phyloP scores from a whole-genome alignment of 1,284 basidiomycete genomes.

The Baeospora myosura region DNA sequence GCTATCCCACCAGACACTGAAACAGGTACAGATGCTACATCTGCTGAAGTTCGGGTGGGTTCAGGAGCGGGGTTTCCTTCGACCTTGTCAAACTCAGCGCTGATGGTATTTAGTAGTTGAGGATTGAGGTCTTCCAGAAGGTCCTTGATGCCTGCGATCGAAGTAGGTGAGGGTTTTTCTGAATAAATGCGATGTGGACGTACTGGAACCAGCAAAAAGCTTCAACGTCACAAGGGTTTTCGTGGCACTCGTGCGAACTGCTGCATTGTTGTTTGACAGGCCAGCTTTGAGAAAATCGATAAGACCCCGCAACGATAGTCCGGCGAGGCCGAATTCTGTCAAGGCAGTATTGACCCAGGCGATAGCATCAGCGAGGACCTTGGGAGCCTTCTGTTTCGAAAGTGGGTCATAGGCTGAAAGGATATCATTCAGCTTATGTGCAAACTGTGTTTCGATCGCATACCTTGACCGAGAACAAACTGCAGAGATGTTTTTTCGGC shows the following conservation, averaged over 20 bases:
- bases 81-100: slow-evolving; percentile 91
- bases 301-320: slow-evolving; percentile 75
- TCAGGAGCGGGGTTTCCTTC: slow-evolving; percentile 74
- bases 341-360: slow-evolving; percentile 86
- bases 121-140: slow-evolving; percentile 94
- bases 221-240: slow-evolving; percentile 89
- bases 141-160: slow-evolving; percentile 70
- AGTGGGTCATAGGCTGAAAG: slow-evolving; percentile 81
- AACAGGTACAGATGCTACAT: slow-evolving; percentile 51
- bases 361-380: slow-evolving; percentile 90
- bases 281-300: slow-evolving; percentile 89
- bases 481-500: slow-evolving; percentile 92
- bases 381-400: slow-evolving; percentile 93
- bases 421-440: neutral
- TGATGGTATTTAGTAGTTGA: slow-evolving; percentile 88
- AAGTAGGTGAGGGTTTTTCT: neutral
- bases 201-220: slow-evolving; percentile 85
- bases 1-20: slow-evolving; percentile 34
- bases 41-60: slow-evolving; percentile 71
- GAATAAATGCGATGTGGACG: slow-evolving; percentile 22
- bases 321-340: slow-evolving; percentile 89
- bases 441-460: slow-evolving; percentile 15
- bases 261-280: slow-evolving; percentile 90
- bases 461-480: slow-evolving; percentile 90
- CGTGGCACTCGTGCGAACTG: slow-evolving; percentile 92